Evolutionary conservation across 2,329 filamentous ascomycete species (phyloP).

Genomic region (Teratosphaeriaceae sp.): DNA sequence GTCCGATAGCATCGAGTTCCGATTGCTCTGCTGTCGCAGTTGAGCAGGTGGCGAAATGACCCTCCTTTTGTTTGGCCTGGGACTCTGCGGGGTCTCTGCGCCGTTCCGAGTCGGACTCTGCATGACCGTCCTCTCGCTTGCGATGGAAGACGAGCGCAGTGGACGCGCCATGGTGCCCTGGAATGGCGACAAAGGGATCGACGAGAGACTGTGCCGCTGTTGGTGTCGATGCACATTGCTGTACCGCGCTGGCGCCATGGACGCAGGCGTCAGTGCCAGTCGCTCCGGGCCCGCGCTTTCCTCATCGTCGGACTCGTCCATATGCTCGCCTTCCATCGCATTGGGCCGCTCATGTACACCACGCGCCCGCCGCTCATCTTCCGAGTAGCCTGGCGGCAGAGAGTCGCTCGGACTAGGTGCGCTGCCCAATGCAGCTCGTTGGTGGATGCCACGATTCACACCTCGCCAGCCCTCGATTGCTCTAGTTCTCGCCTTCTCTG

Average conservation of each 20-base stretch:
- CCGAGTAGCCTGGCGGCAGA: slow-evolving; percentile 24
- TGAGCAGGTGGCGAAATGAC: neutral
- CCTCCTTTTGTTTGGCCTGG: no score
- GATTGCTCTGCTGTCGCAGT: neutral
- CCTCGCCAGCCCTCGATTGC: slow-evolving; percentile 16
- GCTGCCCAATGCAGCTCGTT: slow-evolving; percentile 8
- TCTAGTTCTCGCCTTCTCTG: slow-evolving; percentile 16
- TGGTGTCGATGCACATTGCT: neutral
- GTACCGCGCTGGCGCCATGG: neutral
- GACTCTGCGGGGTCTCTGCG: no score
- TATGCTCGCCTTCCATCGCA: slow-evolving; percentile 18
- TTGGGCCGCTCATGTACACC: slow-evolving; percentile 14
- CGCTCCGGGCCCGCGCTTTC: slow-evolving; percentile 15
- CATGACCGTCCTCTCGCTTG: no score
- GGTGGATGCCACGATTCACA: slow-evolving; percentile 13
- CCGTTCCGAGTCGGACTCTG: no score
- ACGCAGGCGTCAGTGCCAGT: slow-evolving; percentile 4
- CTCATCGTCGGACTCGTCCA: slow-evolving; percentile 24
- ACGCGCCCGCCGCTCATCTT: slow-evolving; percentile 16
- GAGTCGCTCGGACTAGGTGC: slow-evolving; percentile 12
- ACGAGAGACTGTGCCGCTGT: neutral
- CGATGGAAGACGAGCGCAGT: neutral
- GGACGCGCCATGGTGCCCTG: neutral
- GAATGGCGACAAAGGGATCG: neutral
- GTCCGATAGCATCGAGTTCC: neutral